Conservation (phyloP, 352 stramenopile genomes). For the Phytophthora pini region DNA sequence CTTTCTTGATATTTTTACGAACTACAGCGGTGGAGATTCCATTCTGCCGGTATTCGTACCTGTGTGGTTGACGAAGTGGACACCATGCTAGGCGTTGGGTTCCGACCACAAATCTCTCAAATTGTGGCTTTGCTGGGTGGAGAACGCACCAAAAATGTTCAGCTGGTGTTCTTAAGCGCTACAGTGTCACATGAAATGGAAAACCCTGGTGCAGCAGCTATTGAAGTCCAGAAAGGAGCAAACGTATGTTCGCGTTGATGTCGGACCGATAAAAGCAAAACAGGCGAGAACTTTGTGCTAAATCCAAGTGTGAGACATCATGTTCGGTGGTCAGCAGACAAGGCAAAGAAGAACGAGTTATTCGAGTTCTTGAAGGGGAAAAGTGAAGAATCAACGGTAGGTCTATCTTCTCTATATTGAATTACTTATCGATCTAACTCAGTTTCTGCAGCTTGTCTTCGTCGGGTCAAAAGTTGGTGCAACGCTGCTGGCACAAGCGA, state of each 20-base stretch:
- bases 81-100: conserved; percentile 71
- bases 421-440: background rate
- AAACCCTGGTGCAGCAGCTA: conserved; percentile 42
- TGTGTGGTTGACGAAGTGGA: conserved; percentile 84
- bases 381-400: conserved; percentile 52
- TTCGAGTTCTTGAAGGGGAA: conserved; percentile 50
- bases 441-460: conserved; percentile 66
- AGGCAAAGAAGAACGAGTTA: conserved; percentile 63
- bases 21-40: conserved; percentile 27
- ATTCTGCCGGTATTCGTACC: conserved; percentile 29
- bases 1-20: conserved; percentile 63
- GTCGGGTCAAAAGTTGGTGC: conserved; percentile 70
- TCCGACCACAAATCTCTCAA: conserved; percentile 53
- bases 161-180: conserved; percentile 70
- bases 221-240: conserved; percentile 20
- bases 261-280: conserved; percentile 23
- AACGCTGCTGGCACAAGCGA: conserved; percentile 62
- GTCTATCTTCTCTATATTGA: conserved; percentile 5
- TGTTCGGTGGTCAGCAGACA: conserved; percentile 61
- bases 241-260: conserved; percentile 42
- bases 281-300: conserved; percentile 21
- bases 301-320: conserved; percentile 45
- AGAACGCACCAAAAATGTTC: conserved; percentile 14
- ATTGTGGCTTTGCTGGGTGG: conserved; percentile 48
- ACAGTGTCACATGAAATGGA: conserved; percentile 58